Base-by-base conservation (phyloP, 23 red algal species). In the Cyanidium caldarium region DNA sequence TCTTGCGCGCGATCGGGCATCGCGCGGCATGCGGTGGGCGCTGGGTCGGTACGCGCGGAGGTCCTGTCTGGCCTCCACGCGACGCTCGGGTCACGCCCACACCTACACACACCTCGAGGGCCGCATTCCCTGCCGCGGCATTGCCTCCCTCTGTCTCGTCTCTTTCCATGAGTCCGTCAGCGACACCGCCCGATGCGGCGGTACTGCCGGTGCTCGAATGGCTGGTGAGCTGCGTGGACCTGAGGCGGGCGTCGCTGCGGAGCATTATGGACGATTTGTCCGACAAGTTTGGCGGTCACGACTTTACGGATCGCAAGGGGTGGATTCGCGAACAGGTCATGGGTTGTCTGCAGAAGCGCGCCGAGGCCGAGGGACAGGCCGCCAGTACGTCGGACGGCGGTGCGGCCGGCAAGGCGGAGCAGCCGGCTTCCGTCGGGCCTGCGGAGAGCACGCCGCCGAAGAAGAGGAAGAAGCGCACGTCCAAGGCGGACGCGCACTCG, bases 231-330 rank as follows among this genome's bases (percentile, higher is more conserved):
- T 5, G 31, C 51, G 51, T 28, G n/a, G 51, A 61, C 21, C 19
- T 61, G 5, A 61, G 31, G 23, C 51, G 31, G 51, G 51, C 51
- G n/a, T 61, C 51, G 7, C 51, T 61, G 51, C 51, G 51, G n/a
- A 28, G n/a, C 51, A 61, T 61, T 5, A 7, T 61, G 51, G n/a
- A 61, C n/a, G 51, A 61, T 28, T 61, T 61, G 51, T 61, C 51
- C 3, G 19, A 28, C 51, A 61, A 61, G 51, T 61, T 61, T 25
- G 13, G 23, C 31, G 51, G 51, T 5, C 31, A 61, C 23, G 51
- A 61, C 23, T 61, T 61, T 61, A 28, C 51, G 10, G 7, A 7
- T 14, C 51, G 51, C 19, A 61, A 61, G 31, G 31, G 31, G n/a
- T 61, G 51, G 51, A 61, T 61, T 5, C 19, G 31, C 7, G 51